These are phyloP conservation scores for Euryodendron excelsum DNA, from an alignment of 148 eudicot species.

Conservation along the genomic window DNA sequence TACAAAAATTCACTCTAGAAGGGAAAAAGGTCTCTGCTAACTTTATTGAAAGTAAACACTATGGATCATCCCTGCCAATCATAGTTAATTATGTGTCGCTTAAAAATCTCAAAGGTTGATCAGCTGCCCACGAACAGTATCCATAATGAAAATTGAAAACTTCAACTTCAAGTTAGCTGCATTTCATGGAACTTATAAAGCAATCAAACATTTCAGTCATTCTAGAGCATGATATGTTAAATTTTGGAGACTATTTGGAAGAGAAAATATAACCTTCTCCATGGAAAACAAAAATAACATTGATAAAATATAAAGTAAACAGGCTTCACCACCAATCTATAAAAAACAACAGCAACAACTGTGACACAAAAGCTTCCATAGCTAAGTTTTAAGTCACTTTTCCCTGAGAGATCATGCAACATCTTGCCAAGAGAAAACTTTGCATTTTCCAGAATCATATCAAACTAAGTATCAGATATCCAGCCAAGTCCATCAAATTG, in stretches of 20 bases:
- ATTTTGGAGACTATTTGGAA: background rate
- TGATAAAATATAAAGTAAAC: background rate
- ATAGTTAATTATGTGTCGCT: background rate
- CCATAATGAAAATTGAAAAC: too few relatives aligned
- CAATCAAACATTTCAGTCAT: background rate
- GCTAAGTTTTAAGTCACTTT: background rate
- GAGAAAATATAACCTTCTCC: background rate
- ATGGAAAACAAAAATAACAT: background rate
- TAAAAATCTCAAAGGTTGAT: background rate
- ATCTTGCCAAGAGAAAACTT: background rate
- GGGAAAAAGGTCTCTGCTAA: background rate
- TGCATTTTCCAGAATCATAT: background rate
- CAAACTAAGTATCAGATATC: conserved; percentile 6
- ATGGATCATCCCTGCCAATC: background rate
- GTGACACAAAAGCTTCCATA: background rate
- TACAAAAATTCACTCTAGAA: background rate
- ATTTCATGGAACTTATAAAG: background rate
- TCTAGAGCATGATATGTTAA: background rate
- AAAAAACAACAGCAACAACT: background rate
- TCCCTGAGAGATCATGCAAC: background rate
- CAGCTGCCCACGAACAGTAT: background rate
- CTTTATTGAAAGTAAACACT: background rate
- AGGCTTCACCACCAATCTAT: background rate
- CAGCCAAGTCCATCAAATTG: background rate
- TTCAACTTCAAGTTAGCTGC: background rate